These are phyloP conservation scores for Cadophora luteo-olivacea DNA, from an alignment of 2,329 filamentous ascomycete species.

Conservation along the genomic window DNA sequence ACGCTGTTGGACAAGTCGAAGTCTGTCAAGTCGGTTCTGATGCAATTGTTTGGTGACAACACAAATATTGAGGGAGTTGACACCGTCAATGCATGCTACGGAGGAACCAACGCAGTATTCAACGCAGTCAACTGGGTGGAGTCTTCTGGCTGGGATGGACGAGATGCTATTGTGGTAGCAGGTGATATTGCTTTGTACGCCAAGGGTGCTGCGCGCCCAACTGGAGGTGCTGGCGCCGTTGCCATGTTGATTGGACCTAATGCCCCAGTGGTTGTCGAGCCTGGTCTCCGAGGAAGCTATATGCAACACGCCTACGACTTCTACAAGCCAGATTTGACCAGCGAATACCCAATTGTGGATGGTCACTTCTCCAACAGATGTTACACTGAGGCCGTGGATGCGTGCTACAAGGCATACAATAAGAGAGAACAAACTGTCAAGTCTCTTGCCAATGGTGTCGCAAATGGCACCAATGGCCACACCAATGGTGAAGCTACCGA, in stretches of 20 bases:
- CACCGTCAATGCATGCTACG: constrained; percentile 86
- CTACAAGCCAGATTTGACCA: constrained; percentile 88
- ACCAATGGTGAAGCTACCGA: constrained; percentile 52
- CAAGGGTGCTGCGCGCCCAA: constrained; percentile 82
- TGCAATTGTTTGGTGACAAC: constrained; percentile 86
- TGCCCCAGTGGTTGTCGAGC: constrained; percentile 77
- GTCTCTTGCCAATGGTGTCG: constrained; percentile 56
- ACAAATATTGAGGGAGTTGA: constrained; percentile 85
- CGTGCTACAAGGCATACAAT: constrained; percentile 81
- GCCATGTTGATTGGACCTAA: constrained; percentile 81
- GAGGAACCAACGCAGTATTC: constrained; percentile 84
- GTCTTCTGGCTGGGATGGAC: constrained; percentile 85
- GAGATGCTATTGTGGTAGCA: constrained; percentile 79
- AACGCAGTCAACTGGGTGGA: constrained; percentile 87
- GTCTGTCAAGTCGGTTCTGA: constrained; percentile 86
- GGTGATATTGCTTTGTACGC: constrained; percentile 87
- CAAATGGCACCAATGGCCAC: constrained; percentile 60
- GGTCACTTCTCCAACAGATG: constrained; percentile 83
- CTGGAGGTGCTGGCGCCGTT: constrained; percentile 79
- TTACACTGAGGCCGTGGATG: constrained; percentile 82
- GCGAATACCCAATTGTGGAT: constrained; percentile 86
- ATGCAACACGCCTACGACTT: constrained; percentile 89
- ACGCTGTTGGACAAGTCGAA: constrained; percentile 89
- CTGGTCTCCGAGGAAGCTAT: constrained; percentile 80
- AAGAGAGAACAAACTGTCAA: constrained; percentile 71